A percentile compares a stretch with the other conserved stretches of the same genome.
Evolutionary conservation across 106 monocot species (phyloP).

Genomic region (Cymbidium sinense): DNA sequence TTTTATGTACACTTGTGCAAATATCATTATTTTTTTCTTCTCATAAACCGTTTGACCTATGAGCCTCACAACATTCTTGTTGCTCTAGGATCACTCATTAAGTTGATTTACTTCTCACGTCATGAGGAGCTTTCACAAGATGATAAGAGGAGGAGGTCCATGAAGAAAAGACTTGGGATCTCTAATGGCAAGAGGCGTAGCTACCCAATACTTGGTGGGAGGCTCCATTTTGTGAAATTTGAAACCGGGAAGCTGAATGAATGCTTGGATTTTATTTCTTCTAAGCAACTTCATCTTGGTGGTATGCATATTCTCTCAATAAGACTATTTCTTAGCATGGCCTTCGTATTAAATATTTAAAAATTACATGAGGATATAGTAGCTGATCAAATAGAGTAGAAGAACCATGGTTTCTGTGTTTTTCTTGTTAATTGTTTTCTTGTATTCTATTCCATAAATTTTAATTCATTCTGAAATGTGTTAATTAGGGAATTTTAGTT

Average conservation of each 20-base stretch:
- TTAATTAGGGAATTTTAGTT: neutral
- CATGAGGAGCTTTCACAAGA: conserved; percentile 61
- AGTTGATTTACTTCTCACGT: conserved; percentile 95
- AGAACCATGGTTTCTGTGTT: neutral
- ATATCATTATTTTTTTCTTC: neutral
- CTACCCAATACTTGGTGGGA: conserved; percentile 83
- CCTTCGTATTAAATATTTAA: neutral
- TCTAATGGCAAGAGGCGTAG: conserved; percentile 69
- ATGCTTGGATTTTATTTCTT: conserved; percentile 89
- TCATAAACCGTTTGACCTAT: neutral
- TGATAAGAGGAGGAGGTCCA: conserved; percentile 56
- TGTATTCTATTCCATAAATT: neutral
- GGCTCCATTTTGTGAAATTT: conserved; percentile 98
- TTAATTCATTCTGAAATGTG: neutral
- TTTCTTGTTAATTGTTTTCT: neutral
- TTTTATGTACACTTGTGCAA: neutral
- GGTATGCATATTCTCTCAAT: conserved; percentile 32
- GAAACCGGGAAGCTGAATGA: conserved; percentile 88
- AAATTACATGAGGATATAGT: neutral
- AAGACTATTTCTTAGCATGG: neutral
- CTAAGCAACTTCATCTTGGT: conserved; percentile 85
- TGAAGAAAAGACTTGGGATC: conserved; percentile 55
- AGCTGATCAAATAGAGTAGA: neutral
- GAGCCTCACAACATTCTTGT: neutral
- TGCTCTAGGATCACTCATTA: conserved; percentile 83